Evolutionary conservation across 805 yeast genomes (phyloP), one percentile per base, ranked within the genome.

Genomic region (Torulaspora gathmanii): DNA sequence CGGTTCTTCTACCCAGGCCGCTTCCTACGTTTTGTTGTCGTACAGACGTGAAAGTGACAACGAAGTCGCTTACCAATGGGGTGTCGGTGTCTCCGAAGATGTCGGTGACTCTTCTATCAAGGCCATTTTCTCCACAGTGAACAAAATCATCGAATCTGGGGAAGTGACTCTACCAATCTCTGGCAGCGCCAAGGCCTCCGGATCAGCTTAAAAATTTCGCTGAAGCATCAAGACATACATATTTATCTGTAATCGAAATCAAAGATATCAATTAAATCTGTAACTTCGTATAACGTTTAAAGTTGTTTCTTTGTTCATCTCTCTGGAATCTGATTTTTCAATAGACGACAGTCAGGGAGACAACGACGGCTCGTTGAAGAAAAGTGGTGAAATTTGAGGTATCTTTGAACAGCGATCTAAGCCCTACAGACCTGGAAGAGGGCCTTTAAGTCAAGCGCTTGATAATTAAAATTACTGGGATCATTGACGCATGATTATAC

Each of bases 61-160:
- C 37, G 71, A 72, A 51, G 58, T 69, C 58, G 55, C 67, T 38
- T 58, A 67, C 48, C 65, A 65, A 57, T 90, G 96, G 96, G 97
- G 97, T 69, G 90, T 90, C 47, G 97, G 96, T 60, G 80, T 88
- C 50, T 83, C 87, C 63, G 91, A 82, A 67, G 95, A 90, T 68
- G 93, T 86, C 44, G 83, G 95, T 20, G 83, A 82, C 60, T 93
- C 96, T 38, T 82, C 95, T 5, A 77, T 86, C 57, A 74, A 77
- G 55, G 78, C 91, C 12, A 73, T 84, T 50, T 60, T 82, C 34
- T 79, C 90, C 15, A 74, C 83, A 46, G 70, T 84, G 41, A 85
- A 85, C 59, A 63, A 53, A 42, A 53, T 64, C 5, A 52, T 64
- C 52, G 51, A 62, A 56, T 39, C 58, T 44, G 63, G 60, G 16